Conservation (phyloP, 305 asterid species). For the Solanum aculeatissimum region DNA sequence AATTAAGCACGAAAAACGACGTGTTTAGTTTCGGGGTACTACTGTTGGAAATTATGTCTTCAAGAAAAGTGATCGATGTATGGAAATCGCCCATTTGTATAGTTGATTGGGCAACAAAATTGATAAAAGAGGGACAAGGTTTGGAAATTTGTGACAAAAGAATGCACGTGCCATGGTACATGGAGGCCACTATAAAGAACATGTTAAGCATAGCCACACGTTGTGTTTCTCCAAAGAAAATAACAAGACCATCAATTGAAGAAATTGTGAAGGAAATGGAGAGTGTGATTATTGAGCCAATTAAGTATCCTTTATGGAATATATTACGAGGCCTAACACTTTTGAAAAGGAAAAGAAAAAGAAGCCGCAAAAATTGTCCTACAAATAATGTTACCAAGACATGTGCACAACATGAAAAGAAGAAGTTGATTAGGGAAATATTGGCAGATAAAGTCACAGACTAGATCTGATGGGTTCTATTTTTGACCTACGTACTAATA, state of each 20-base stretch:
- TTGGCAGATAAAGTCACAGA: slow-evolving; percentile 41
- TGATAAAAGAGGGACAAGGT: slow-evolving; percentile 17
- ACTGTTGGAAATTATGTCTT: slow-evolving; percentile 44
- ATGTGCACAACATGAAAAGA: slow-evolving; percentile 3
- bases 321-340: slow-evolving; percentile 18
- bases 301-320: slow-evolving; percentile 12
- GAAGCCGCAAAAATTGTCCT: not conserved
- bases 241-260: slow-evolving; percentile 39
- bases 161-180: slow-evolving; percentile 13
- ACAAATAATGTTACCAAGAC: not conserved
- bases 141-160: slow-evolving; percentile 34
- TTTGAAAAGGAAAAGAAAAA: slow-evolving; percentile 16
- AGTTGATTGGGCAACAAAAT: slow-evolving; percentile 55
- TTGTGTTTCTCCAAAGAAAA: slow-evolving; percentile 23
- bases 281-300: slow-evolving; percentile 1
- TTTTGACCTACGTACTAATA: not conserved
- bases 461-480: not conserved
- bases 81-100: slow-evolving; percentile 36
- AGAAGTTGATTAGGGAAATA: slow-evolving; percentile 48
- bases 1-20: slow-evolving; percentile 50
- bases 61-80: slow-evolving; percentile 44
- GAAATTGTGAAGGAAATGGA: slow-evolving; percentile 34
- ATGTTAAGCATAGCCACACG: slow-evolving; percentile 33
- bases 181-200: slow-evolving; percentile 8
- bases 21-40: slow-evolving; percentile 70